phyloP scores from a whole-genome alignment of 495 filamentous ascomycete species.

The Trichodelitschia bisporula region DNA sequence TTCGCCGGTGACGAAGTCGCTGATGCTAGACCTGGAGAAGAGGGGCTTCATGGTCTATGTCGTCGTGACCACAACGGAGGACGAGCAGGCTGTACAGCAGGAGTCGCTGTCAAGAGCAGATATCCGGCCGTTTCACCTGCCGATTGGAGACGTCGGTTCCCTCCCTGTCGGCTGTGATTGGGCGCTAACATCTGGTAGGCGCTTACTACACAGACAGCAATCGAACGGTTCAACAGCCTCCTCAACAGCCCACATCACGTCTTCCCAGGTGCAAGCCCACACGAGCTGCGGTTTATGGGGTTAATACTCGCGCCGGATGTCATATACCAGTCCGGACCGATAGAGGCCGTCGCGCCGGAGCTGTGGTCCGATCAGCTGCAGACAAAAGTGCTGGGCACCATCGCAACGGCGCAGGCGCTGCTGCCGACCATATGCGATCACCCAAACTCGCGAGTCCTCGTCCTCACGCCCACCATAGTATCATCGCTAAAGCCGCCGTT shows the following conservation, averaged over 20 bases:
- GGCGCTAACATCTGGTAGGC: slow-evolving; percentile 1
- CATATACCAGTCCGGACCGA: slow-evolving; percentile 45
- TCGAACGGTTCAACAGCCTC: slow-evolving; percentile 39
- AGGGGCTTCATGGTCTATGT: slow-evolving; percentile 87
- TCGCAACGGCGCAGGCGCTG: slow-evolving; percentile 68
- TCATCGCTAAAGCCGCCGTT: slow-evolving; percentile 62
- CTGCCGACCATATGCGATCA: slow-evolving; percentile 47
- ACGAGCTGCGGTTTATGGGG: slow-evolving; percentile 46
- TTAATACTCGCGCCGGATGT: slow-evolving; percentile 54
- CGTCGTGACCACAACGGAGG: slow-evolving; percentile 51
- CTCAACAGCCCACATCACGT: slow-evolving; percentile 49
- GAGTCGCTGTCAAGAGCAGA: slow-evolving; percentile 39
- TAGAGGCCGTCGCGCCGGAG: slow-evolving; percentile 59
- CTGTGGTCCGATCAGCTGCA: slow-evolving; percentile 76
- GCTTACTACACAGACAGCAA: slow-evolving; percentile 22
- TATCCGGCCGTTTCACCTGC: slow-evolving; percentile 57
- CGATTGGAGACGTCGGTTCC: slow-evolving; percentile 43
- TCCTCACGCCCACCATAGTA: slow-evolving; percentile 69
- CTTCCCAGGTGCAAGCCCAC: slow-evolving; percentile 41
- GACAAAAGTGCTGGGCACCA: slow-evolving; percentile 74
- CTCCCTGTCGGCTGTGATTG: background rate
- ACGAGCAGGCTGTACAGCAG: slow-evolving; percentile 54
- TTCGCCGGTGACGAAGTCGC: slow-evolving; percentile 53
- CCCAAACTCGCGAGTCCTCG: slow-evolving; percentile 31
- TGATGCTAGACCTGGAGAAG: slow-evolving; percentile 67